These are phyloP conservation scores for Candida sonorensis DNA, from an alignment of 805 yeast genomes.

Conservation along the genomic window DNA sequence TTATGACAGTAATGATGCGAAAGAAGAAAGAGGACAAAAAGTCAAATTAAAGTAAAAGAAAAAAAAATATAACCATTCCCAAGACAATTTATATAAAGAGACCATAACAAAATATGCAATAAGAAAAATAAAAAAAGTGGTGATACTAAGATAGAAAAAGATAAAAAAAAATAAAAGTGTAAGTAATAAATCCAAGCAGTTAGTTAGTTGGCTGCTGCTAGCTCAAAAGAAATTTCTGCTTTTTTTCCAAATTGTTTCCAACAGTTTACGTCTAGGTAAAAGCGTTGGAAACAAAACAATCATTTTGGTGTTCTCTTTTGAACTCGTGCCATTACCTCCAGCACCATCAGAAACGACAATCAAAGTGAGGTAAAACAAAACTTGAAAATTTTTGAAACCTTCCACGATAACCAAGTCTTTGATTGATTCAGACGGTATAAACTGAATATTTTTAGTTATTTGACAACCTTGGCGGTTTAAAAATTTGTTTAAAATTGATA, in stretches of 20 bases:
- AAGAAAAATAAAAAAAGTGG: too few species aligned
- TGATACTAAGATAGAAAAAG: too few species aligned
- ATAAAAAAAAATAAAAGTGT: background rate
- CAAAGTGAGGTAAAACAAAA: constrained; percentile 56
- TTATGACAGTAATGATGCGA: too few species aligned
- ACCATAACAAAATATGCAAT: too few species aligned
- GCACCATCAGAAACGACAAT: constrained; percentile 37
- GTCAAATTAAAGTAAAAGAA: too few species aligned
- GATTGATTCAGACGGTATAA: constrained; percentile 51
- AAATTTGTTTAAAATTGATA: too few species aligned
- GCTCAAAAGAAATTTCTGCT: constrained; percentile 13
- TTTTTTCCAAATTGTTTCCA: constrained; percentile 24
- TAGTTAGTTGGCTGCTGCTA: too few species aligned
- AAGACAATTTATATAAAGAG: too few species aligned
- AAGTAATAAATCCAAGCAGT: too few species aligned
- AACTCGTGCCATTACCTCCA: background rate
- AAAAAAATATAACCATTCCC: too few species aligned
- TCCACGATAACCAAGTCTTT: constrained; percentile 69
- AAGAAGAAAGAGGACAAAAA: too few species aligned
- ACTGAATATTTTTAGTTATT: constrained; percentile 22
- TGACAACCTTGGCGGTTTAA: too few species aligned
- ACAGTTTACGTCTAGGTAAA: constrained; percentile 23
- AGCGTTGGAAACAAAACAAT: constrained; percentile 26
- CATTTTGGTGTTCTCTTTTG: constrained; percentile 14
- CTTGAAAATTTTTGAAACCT: constrained; percentile 64